Conservation (phyloP, 129 eudicot genomes). For the Saposhnikovia divaricata region DNA sequence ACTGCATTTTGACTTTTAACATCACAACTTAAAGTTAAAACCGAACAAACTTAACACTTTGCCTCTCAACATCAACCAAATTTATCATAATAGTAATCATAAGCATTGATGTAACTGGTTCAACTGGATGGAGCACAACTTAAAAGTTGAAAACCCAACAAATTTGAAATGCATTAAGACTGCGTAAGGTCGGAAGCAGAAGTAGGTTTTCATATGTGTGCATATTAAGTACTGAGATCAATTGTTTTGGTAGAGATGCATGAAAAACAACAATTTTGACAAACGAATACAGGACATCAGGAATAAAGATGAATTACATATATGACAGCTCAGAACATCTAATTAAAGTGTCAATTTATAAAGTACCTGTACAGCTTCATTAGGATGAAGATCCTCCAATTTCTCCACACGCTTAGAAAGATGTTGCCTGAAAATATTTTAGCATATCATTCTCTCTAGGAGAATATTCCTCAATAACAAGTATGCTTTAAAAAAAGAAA, state of each 20-base stretch:
- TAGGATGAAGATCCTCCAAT: slow-evolving; percentile 64
- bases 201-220: background rate
- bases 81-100: background rate
- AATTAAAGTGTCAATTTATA: background rate
- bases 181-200: background rate
- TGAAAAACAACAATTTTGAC: background rate
- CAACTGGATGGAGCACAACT: background rate
- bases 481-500: background rate
- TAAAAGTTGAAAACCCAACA: background rate
- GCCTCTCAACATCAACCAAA: background rate
- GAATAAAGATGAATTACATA: background rate
- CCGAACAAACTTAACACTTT: background rate
- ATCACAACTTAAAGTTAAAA: too few relatives aligned
- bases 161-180: background rate
- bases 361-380: slow-evolving; percentile 62
- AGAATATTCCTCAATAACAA: background rate
- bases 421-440: slow-evolving; percentile 31
- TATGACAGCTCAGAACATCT: background rate
- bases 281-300: background rate
- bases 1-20: too few relatives aligned
- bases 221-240: background rate
- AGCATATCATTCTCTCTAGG: background rate
- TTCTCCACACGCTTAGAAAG: slow-evolving; percentile 29
- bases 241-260: background rate
- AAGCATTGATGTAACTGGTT: background rate